phyloP scores from a whole-genome alignment of 1,284 basidiomycete genomes.

The Veloboletus limbatus region DNA sequence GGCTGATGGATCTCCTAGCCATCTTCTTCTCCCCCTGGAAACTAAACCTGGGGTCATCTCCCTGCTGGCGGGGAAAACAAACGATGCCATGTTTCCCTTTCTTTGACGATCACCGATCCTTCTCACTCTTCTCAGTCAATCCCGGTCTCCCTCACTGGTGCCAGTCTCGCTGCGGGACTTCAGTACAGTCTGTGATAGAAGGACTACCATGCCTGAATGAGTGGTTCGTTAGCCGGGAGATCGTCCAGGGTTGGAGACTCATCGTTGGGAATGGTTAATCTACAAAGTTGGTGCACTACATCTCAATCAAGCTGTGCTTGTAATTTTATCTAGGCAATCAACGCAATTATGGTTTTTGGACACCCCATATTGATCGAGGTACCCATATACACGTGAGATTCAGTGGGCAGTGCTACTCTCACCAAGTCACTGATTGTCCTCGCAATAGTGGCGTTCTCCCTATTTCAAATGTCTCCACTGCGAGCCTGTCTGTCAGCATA shows the following conservation, averaged over 20 bases:
- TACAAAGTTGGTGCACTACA: constrained; percentile 58
- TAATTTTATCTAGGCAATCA: constrained; percentile 44
- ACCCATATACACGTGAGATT: constrained; percentile 78
- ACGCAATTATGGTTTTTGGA: constrained; percentile 70
- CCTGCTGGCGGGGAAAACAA: constrained; percentile 85
- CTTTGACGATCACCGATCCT: constrained; percentile 53
- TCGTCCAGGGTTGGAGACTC: constrained; percentile 74
- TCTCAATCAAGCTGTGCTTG: neutral
- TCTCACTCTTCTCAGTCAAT: constrained; percentile 43
- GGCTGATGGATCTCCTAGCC: constrained; percentile 34
- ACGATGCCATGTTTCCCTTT: constrained; percentile 90
- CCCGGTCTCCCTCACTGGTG: constrained; percentile 51
- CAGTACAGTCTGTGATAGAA: constrained; percentile 79
- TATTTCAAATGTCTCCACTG: constrained; percentile 54
- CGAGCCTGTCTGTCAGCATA: constrained; percentile 59
- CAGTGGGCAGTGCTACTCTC: constrained; percentile 10
- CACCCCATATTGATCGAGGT: constrained; percentile 84
- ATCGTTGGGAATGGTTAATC: constrained; percentile 81
- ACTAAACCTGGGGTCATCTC: constrained; percentile 78
- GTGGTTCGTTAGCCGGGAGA: constrained; percentile 64
- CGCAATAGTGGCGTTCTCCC: constrained; percentile 58
- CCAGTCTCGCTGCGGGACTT: constrained; percentile 60
- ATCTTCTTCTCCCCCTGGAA: constrained; percentile 74
- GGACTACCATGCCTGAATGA: constrained; percentile 63
- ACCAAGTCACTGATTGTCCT: constrained; percentile 13